phyloP scores from a whole-genome alignment of 1,284 basidiomycete genomes.

The Moesziomyces parantarcticus region DNA sequence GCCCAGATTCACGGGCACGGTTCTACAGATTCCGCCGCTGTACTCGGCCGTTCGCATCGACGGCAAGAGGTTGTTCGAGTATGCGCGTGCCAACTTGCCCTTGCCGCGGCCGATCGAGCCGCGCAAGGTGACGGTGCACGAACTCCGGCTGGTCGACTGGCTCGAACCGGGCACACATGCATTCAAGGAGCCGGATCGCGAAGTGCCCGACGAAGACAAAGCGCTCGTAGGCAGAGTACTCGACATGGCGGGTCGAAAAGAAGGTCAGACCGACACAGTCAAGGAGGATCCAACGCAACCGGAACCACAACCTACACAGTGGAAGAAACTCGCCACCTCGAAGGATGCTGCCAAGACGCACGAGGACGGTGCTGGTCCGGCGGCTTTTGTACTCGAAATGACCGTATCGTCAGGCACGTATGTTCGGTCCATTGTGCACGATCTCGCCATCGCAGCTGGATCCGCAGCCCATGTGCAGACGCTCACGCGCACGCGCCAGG shows the following conservation, averaged over 20 bases:
- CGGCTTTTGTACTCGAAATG: conserved; percentile 62
- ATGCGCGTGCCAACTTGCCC: conserved; percentile 87
- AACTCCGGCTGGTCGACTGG: conserved; percentile 75
- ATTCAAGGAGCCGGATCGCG: conserved; percentile 54
- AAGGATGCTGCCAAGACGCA: conserved; percentile 2
- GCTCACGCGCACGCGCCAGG: conserved; percentile 62
- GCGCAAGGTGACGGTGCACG: conserved; percentile 84
- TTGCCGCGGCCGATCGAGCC: conserved; percentile 91
- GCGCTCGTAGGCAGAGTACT: conserved; percentile 56
- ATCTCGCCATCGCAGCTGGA: conserved; percentile 53
- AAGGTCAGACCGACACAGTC: conserved; percentile 39
- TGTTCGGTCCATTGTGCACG: conserved; percentile 66
- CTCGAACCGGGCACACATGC: conserved; percentile 43
- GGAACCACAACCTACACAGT: conserved; percentile 1
- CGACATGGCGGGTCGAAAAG: conserved; percentile 50
- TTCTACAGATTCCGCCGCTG: conserved; percentile 75
- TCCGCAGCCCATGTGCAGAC: conserved; percentile 65
- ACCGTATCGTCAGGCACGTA: conserved; percentile 67
- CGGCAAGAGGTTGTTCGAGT: conserved; percentile 93
- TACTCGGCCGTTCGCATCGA: conserved; percentile 99
- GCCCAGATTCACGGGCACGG: conserved; percentile 84
- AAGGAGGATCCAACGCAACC: conserved; percentile 16
- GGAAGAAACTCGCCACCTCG: conserved; percentile 6
- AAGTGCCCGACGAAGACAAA: conserved; percentile 59
- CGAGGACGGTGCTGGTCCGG: conserved; percentile 24